Percentiles rank a stretch among this genome's conserved stretches.
Conservation (phyloP, 305 asterid genomes). For the Fraxinus velutina region DNA sequence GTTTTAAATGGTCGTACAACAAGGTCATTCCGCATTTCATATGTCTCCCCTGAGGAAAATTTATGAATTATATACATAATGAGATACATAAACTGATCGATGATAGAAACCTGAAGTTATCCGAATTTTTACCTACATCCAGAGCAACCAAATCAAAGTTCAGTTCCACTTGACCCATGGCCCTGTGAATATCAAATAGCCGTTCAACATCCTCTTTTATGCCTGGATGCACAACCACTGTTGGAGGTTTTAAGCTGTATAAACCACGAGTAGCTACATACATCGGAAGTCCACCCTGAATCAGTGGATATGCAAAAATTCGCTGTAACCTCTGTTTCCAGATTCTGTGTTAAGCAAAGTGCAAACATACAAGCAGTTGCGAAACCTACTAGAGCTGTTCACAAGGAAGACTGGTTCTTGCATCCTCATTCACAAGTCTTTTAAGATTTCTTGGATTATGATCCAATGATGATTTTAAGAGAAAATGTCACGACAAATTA, state of each 20-base stretch:
- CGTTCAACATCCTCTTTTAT: conserved; percentile 78
- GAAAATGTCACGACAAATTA: neutral
- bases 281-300: conserved; percentile 98
- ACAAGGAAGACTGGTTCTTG: neutral
- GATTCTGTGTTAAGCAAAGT: neutral
- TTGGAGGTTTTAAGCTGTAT: conserved; percentile 85
- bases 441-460: neutral
- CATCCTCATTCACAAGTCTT: neutral
- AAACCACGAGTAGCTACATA: conserved; percentile 89
- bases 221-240: conserved; percentile 80
- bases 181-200: conserved; percentile 67
- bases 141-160: conserved; percentile 75
- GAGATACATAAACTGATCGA: conserved; percentile 14
- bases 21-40: conserved; percentile 92
- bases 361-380: neutral
- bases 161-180: conserved; percentile 78
- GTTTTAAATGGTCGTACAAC: conserved; percentile 86
- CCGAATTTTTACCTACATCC: conserved; percentile 63
- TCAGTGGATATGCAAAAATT: conserved; percentile 22
- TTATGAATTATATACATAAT: conserved; percentile 13
- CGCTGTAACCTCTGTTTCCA: conserved; percentile 6
- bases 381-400: neutral
- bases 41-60: conserved; percentile 73
- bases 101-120: conserved; percentile 10
- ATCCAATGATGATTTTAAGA: neutral